Base-by-base conservation (phyloP, 768 basidiomycete species). In the Pleurotus tuber-regium region DNA sequence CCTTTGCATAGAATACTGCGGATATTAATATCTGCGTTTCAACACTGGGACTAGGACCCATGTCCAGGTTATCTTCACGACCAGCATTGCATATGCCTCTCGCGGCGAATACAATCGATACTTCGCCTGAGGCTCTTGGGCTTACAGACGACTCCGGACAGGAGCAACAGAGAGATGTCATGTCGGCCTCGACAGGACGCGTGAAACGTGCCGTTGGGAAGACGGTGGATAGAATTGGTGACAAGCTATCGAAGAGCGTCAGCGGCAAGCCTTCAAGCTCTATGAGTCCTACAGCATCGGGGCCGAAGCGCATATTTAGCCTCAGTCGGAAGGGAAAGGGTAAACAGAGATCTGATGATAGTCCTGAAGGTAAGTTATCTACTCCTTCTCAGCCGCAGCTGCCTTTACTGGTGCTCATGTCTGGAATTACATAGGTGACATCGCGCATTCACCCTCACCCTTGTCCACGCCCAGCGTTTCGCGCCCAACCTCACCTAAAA, bases 181-280 rank as follows among this genome's bases (percentile, higher is more conserved):
- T 58, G 21, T 60, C 67, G 21, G 59, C 67, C 26, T 69, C 72
- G 25, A 68, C 67, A 31, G 75, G 76, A 61, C 75, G 77, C 58
- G 76, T 78, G 46, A 80, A 80, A 65, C 78, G 78, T 38, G 75
- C 67, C 16, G 76, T 80, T 38, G 76, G 73, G 58, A 77, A 65
- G 59, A 64, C 67, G 0, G 63, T 77, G n/a, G 75, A 75, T 59
- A 74, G 71, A 68, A 84, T 84, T 0, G 83, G 83, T 50, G 82
- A 83, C 59, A 86, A 75, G 54, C 72, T 91, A 25, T 82, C 83
- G 54, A 74, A 75, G 60, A 86, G 83, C 63, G 65, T 82, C 41
- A 73, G 75, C 50, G 68, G 63, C 33, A 77, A 68, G 50, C 60
- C 75, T 25, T 61, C 70, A 6, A 62, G 55, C 16, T 60, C 67